Base-by-base conservation (phyloP, 2,329 filamentous ascomycete genomes). In the Stagonosporopsis cucurbitacearum region DNA sequence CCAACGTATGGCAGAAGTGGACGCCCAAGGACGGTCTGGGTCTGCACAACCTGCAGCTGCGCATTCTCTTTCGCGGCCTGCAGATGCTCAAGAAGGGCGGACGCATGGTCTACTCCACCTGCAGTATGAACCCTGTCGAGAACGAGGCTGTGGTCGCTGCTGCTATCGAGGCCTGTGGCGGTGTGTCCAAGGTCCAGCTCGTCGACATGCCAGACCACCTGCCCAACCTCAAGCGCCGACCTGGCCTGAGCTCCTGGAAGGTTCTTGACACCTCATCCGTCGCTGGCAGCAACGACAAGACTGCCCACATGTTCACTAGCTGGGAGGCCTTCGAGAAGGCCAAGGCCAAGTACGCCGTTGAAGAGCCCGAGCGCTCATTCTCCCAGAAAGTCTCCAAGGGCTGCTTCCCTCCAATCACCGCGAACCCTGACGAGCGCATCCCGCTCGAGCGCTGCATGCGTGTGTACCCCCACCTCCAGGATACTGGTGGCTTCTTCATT, bases 401-500 rank as follows among this genome's bases (percentile, higher is more conserved):
- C 72, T 96, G 97, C 90, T 99, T 99, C 78, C 84, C 93, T 5
- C 82, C 85, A 0, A 80, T 81, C 54, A 77, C 79, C 35, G 78
- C 81, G 25, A 85, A 83, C 50, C 80, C 79, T 46, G 76, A 74
- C 36, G 84, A 76, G 70, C 84, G 77, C 32, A 82, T 97, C 22
- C 92, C 92, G 15, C 83, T 98, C 17, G 91, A 97, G 68, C 86
- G 90, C 57, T 97, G 94, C 77, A 93, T 98, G 84, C 86, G 95
- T 59, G 88, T 99, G 6, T 99, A 98, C 75, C 91, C 93, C 30
- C 95, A 99, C 75, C 84, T 92, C 71, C 95, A 99, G 77, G 92
- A 99, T 68, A 99, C 95, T 3, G 95, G 95, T 52, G 94, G 90
- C 20, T 99, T 99, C 82, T 99, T 99, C 80, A 97, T 99, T 72